These are phyloP conservation scores for Fusarium albosuccineum DNA, from an alignment of 2,329 filamentous ascomycete genomes.

Conservation along the genomic window DNA sequence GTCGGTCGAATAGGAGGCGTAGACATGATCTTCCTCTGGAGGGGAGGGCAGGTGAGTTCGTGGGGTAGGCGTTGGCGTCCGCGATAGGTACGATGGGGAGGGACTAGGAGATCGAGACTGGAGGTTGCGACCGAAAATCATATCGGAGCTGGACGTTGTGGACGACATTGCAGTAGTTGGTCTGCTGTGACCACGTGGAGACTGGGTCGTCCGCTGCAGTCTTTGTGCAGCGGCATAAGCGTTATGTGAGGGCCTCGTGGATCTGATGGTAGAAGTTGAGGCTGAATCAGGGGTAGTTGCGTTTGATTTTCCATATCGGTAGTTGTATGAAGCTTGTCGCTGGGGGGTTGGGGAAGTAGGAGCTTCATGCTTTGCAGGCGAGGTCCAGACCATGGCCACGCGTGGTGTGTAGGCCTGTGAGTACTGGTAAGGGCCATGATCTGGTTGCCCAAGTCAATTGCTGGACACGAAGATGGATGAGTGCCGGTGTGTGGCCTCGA, in stretches of 20 bases:
- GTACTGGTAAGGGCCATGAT: conserved; percentile 42
- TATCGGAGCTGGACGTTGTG: conserved; percentile 39
- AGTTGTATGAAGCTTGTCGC: conserved; percentile 17
- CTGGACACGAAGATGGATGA: conserved; percentile 82
- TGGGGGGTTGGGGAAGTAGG: conserved; percentile 2
- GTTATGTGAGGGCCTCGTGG: conserved; percentile 14
- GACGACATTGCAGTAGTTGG: conserved; percentile 37
- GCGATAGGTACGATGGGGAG: conserved; percentile 25
- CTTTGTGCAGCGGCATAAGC: conserved; percentile 11
- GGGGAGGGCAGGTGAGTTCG: conserved; percentile 30
- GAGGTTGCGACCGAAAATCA: conserved; percentile 27
- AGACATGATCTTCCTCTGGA: conserved; percentile 19
- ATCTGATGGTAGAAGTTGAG: conserved; percentile 17
- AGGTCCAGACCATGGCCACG: conserved; percentile 57
- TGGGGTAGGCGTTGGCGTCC: conserved; percentile 24
- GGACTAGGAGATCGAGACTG: conserved; percentile 19
- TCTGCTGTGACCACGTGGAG: conserved; percentile 20
- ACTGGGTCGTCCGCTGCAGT: conserved; percentile 8
- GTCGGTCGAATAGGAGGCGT: conserved; percentile 11
- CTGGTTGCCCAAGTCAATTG: conserved; percentile 52
- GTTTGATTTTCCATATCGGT: conserved; percentile 24
- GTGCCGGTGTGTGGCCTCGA: conserved; percentile 86
- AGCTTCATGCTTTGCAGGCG: conserved; percentile 19
- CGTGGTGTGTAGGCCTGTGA: conserved; percentile 45
- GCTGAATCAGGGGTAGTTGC: conserved; percentile 11